Conservation (phyloP, 1,284 basidiomycete genomes). For the Sanghuangporus sanghuang region DNA sequence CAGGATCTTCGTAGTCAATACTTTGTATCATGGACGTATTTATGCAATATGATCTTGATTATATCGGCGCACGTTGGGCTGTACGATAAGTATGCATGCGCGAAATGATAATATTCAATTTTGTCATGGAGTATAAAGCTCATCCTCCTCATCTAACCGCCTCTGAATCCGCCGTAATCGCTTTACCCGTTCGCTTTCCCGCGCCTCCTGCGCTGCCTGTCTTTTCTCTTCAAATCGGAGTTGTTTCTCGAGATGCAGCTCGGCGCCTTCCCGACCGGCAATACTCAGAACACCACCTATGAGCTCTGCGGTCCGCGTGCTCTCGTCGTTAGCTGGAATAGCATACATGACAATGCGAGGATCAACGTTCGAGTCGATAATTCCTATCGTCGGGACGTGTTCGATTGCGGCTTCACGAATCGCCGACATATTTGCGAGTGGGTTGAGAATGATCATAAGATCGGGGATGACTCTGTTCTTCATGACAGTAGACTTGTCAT, state of each 20-base stretch:
- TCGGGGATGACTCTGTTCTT: constrained; percentile 72
- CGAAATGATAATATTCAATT: not conserved
- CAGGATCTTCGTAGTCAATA: not conserved
- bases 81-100: constrained; percentile 3
- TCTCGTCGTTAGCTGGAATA: constrained; percentile 98
- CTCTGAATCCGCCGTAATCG: not conserved
- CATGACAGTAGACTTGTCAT: constrained; percentile 55
- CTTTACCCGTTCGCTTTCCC: constrained; percentile 16
- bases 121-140: not conserved
- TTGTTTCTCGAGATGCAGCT: constrained; percentile 22
- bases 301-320: constrained; percentile 84
- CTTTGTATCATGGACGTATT: not conserved
- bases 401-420: constrained; percentile 83
- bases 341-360: constrained; percentile 97
- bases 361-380: constrained; percentile 94
- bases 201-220: constrained; percentile 16
- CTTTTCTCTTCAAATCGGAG: not conserved
- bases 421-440: constrained; percentile 75
- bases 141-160: constrained; percentile 1
- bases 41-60: constrained; percentile 3
- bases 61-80: not conserved
- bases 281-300: constrained; percentile 88
- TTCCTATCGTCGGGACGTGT: constrained; percentile 83
- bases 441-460: constrained; percentile 87
- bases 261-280: constrained; percentile 82